Base-by-base conservation (phyloP, 108 stramenopile species). In the Cyclostephanos tholiformis region DNA sequence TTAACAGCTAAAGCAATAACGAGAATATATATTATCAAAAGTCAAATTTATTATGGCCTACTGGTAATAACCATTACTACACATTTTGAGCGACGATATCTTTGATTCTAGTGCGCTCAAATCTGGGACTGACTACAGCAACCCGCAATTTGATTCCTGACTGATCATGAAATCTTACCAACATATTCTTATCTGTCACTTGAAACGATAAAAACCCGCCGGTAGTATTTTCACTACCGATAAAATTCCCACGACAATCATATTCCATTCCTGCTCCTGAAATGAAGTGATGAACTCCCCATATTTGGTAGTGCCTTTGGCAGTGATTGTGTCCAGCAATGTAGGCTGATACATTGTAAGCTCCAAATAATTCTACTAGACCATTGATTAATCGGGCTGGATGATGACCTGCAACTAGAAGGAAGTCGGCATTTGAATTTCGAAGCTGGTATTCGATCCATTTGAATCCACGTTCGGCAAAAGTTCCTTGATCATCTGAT, bases 381-480 rank as follows among this genome's bases (percentile, higher is more conserved):
- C 44, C 48, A 22, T 17, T 1, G 20, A 69, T 23, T n/a, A 64
- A 41, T 19, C 64, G 75, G 20, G 75, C 74, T 12, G 80, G 80
- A 50, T 52, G 75, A 49, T 81, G 80, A 22, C 80, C 80, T 27
- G 58, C 80, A 10, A 81, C 80, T 38, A 81, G 36, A 20, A 81
- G 50, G 48, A 65, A 69, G 22, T 81, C 74, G 12, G 74, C 74
- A 11, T 58, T 44, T 16, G 74, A 75, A 20, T 48, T 2, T 14
- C 19, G 23, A 26, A 81, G 59, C 25, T 59, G 51, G 27, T 72
- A 35, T n/a, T 81, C 50, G 14, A 81, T 64, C 67, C 67, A 81
- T 17, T 57, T 36, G 43, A 64, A 53, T 50, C 67, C 64, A 35
- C 64, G 29, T 11, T 52, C 58, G 46, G 30, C 32, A 29, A 27